phyloP scores from a whole-genome alignment of 2,329 filamentous ascomycete species.

The Xylaria sp. region DNA sequence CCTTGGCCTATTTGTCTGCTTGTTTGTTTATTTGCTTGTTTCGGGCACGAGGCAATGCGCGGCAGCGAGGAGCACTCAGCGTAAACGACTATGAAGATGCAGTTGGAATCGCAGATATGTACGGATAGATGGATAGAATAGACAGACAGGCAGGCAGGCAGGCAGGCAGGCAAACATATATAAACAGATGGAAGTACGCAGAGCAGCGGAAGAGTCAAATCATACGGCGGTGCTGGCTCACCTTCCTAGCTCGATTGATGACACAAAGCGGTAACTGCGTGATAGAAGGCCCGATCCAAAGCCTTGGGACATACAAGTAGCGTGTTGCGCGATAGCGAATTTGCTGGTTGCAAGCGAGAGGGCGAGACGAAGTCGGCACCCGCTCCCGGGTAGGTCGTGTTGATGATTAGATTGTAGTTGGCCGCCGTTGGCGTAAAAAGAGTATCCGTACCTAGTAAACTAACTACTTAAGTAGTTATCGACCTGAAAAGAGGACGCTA shows the following conservation, averaged over 20 bases:
- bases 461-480: no score
- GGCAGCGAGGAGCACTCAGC: conserved; percentile 21
- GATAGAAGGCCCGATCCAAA: conserved; percentile 21
- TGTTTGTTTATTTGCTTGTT: conserved; percentile 23
- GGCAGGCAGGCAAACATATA: no score
- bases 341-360: background rate
- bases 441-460: no score
- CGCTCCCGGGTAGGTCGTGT: conserved; percentile 1
- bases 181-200: conserved; percentile 12
- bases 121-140: conserved; percentile 4
- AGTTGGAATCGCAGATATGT: conserved; percentile 18
- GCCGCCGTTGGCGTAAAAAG: background rate
- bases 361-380: background rate
- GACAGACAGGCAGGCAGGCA: background rate
- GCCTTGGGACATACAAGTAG: background rate
- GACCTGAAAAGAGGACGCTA: background rate
- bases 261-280: conserved; percentile 6
- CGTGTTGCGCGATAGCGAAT: conserved; percentile 3
- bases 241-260: conserved; percentile 43
- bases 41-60: conserved; percentile 10
- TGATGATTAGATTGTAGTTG: conserved; percentile 8
- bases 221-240: conserved; percentile 46
- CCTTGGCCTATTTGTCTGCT: conserved; percentile 43
- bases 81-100: conserved; percentile 17
- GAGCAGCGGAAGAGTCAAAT: conserved; percentile 37